A percentile compares a stretch with the other conserved stretches of the same genome.
These are phyloP conservation scores for Bocquillonia castaneifolia DNA, from an alignment of 441 rosid genomes.

Conservation along the genomic window DNA sequence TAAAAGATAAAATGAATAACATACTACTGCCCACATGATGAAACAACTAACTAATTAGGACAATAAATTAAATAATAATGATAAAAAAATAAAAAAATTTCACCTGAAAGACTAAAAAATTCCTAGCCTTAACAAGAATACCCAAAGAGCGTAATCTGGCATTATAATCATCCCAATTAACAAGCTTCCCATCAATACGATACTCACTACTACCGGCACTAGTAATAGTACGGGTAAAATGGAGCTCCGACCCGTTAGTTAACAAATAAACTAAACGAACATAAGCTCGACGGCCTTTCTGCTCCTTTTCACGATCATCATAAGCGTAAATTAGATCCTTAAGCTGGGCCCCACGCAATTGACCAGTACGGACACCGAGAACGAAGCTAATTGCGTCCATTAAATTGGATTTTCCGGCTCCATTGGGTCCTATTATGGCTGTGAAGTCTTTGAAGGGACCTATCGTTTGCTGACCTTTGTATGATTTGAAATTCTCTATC, in stretches of 20 bases:
- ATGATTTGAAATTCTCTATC: slow-evolving; percentile 97
- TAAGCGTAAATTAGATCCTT: slow-evolving; percentile 93
- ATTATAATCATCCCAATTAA: slow-evolving; percentile 89
- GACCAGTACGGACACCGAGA: slow-evolving; percentile 96
- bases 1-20: too few relatives aligned
- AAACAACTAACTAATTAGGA: too few relatives aligned
- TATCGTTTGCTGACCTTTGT: slow-evolving; percentile 74
- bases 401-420: slow-evolving; percentile 93
- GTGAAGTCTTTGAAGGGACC: slow-evolving; percentile 98
- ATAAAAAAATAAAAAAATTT: background rate
- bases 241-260: slow-evolving; percentile 67
- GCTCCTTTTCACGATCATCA: slow-evolving; percentile 90
- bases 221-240: slow-evolving; percentile 74
- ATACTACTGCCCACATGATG: too few relatives aligned
- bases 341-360: slow-evolving; percentile 93
- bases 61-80: background rate
- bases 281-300: slow-evolving; percentile 77
- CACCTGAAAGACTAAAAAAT: slow-evolving; percentile 97
- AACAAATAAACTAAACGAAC: slow-evolving; percentile 77
- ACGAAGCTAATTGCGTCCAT: slow-evolving; percentile 99
- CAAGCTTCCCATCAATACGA: slow-evolving; percentile 68
- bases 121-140: slow-evolving; percentile 94
- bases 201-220: slow-evolving; percentile 87
- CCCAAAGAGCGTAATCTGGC: slow-evolving; percentile 71
- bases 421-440: slow-evolving; percentile 97